Evolutionary conservation across 2,329 filamentous ascomycete genomes (phyloP), one percentile per base, ranked within the genome.

Genomic region (Ophiocordyceps unilateralis): DNA sequence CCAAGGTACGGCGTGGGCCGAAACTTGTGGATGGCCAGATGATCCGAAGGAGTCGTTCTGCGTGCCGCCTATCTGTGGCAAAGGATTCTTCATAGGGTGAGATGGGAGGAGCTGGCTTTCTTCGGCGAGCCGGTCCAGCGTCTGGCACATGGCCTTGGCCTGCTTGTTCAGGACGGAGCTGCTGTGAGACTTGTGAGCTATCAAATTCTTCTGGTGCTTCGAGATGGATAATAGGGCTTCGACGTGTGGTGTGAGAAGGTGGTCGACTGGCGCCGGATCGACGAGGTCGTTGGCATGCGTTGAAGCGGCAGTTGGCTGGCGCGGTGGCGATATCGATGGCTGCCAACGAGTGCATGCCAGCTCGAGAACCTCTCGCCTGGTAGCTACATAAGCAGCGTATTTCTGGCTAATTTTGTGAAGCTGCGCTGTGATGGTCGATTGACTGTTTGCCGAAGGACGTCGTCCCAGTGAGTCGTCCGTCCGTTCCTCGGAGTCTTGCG

Each of bases 51-150:
- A 56, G 6, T 63, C 64, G n/a, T 67, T 61, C n/a, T 60, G 62
- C 41, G 71, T 63, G 37, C 64, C 63, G n/a, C 58, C 57, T 20
- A 61, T 58, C 15, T 56, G 50, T 36, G 58, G 60, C 7, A 46
- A 45, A 3, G 55, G 53, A 19, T 53, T 55, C 3, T 65, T 62
- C 49, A 65, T 58, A 1, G 72, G 67, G 47, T 76, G 66, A 9
- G 63, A 58, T 2, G 68, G 69, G 12, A 81, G 63, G 15, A 81
- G 59, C 48, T 77, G 74, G 50, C 76, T 81, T 52, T 80, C 76
- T 41, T 80, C 70, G 11, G 69, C 66, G 3, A 81, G 60, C 44
- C 68, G 72, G 41, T 68, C 65, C 8, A 81, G 58, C 2, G 60
- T 54, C 53, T 72, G 67, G 42, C 62, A 60, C 14, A 65, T 63